Evolutionary conservation across 495 filamentous ascomycete species (phyloP).

Genomic region (Terfezia claveryi): DNA sequence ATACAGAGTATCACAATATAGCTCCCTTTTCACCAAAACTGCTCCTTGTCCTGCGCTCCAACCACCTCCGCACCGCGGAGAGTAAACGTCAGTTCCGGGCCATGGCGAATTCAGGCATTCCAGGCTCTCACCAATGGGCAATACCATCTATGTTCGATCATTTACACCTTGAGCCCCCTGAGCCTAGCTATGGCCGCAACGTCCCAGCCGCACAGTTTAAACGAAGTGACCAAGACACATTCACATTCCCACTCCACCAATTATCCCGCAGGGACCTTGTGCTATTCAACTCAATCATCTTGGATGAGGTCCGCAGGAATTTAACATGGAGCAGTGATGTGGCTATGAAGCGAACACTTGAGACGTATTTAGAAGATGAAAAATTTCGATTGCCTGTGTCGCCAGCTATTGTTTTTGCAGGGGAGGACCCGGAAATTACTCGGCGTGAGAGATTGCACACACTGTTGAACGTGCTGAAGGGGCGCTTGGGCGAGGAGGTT

Average conservation of each 20-base stretch:
- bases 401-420: not conserved
- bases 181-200: not conserved
- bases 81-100: conserved; percentile 1
- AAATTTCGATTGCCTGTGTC: not conserved
- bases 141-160: conserved; percentile 4
- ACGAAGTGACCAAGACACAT: not conserved
- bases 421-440: not conserved
- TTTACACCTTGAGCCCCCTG: conserved; percentile 1
- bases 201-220: not conserved
- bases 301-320: conserved; percentile 1
- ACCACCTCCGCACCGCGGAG: conserved; percentile 9
- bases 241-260: conserved; percentile 4
- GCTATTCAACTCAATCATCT: conserved; percentile 1
- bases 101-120: not conserved
- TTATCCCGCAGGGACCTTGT: not conserved
- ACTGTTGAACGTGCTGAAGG: not conserved
- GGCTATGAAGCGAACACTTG: not conserved
- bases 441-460: not conserved
- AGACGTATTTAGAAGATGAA: not conserved
- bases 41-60: conserved; percentile 27
- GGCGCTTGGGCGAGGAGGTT: not conserved
- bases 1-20: conserved; percentile 26
- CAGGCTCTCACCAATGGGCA: not conserved
- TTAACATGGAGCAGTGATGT: conserved; percentile 3
- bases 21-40: conserved; percentile 29